Conservation (phyloP, 2,329 filamentous ascomycete species). For the Arthrobotrys iridis region DNA sequence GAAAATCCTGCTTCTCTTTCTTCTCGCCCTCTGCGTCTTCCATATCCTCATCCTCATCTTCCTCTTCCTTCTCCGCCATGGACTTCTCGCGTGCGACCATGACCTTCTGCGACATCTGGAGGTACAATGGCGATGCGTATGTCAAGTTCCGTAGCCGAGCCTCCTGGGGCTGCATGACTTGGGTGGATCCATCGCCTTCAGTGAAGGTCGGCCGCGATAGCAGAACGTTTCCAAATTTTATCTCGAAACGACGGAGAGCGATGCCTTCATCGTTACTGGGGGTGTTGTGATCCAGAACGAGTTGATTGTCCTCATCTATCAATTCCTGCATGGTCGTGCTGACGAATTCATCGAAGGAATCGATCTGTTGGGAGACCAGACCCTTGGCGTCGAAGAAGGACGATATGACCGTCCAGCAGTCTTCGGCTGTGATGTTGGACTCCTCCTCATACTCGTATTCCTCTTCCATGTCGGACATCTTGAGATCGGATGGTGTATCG, state of each 20-base stretch:
- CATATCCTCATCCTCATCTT: constrained; percentile 65
- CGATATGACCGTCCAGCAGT: constrained; percentile 97
- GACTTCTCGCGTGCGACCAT: constrained; percentile 71
- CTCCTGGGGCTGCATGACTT: constrained; percentile 89
- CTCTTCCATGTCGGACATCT: constrained; percentile 53
- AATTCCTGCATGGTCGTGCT: constrained; percentile 93
- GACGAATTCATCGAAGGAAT: constrained; percentile 98
- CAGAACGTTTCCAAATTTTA: constrained; percentile 90
- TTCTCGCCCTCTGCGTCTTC: constrained; percentile 60
- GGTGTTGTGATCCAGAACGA: constrained; percentile 92
- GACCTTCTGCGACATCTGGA: constrained; percentile 85
- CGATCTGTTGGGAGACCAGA: constrained; percentile 94
- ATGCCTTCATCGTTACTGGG: constrained; percentile 79
- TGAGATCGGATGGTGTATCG: constrained; percentile 4
- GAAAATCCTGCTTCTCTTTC: constrained; percentile 59
- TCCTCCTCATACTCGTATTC: constrained; percentile 53
- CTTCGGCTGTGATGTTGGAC: constrained; percentile 84
- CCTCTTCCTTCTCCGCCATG: constrained; percentile 80
- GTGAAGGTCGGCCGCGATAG: constrained; percentile 90
- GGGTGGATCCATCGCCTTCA: constrained; percentile 89
- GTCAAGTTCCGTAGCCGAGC: constrained; percentile 95
- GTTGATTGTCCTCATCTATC: constrained; percentile 87
- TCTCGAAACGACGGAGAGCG: constrained; percentile 88
- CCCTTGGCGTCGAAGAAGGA: constrained; percentile 97
- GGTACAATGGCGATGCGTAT: constrained; percentile 89